phyloP scores from a whole-genome alignment of 1,284 basidiomycete genomes.

The Fomitopsis betulina region DNA sequence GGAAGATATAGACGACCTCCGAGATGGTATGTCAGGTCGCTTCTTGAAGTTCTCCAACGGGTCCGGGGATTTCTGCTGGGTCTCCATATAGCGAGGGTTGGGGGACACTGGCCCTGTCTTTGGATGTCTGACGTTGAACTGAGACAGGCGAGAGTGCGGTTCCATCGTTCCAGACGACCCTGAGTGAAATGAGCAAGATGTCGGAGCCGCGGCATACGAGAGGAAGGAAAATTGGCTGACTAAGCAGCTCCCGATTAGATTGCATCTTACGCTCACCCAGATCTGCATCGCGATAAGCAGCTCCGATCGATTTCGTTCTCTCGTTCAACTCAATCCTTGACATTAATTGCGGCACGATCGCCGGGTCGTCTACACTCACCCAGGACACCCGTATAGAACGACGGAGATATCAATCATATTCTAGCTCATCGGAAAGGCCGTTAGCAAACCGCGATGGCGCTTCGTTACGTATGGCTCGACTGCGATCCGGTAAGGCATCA shows the following conservation, averaged over 20 bases:
- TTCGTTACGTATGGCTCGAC: slow-evolving; percentile 44
- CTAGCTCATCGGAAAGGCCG: no score
- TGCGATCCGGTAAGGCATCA: slow-evolving; percentile 44
- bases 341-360: no score
- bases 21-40: slow-evolving; percentile 26
- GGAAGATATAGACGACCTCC: slow-evolving; percentile 26
- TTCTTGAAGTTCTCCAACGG: slow-evolving; percentile 41
- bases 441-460: neutral
- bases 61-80: slow-evolving; percentile 32
- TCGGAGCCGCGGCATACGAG: neutral
- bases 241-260: slow-evolving; percentile 12
- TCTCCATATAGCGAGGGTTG: slow-evolving; percentile 42
- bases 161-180: slow-evolving; percentile 44
- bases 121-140: slow-evolving; percentile 66
- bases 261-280: neutral
- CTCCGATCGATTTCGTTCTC: no score
- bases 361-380: no score
- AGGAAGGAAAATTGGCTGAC: slow-evolving; percentile 20
- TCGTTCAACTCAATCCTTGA: no score
- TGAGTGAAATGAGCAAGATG: neutral
- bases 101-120: slow-evolving; percentile 55
- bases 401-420: no score
- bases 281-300: neutral
- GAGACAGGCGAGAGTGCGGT: slow-evolving; percentile 66
- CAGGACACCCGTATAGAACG: no score